Evolutionary conservation across 371 early-diverging fungal species (phyloP), one percentile per base, ranked within the genome.

Genomic region (Gilbertella persicaria): DNA sequence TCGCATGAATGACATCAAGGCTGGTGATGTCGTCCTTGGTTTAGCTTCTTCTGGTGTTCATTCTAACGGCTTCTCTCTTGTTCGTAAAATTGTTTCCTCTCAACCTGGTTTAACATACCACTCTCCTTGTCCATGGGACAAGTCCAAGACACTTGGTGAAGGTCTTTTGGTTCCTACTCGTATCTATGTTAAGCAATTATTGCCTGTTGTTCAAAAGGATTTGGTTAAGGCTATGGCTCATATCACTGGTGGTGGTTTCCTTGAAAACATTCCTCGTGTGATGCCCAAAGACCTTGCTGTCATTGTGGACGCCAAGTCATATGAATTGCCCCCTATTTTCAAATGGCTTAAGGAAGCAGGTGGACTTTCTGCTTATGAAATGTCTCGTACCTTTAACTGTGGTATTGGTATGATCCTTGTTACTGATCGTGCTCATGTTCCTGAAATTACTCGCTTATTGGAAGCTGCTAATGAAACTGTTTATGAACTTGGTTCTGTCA

Each of bases 371-470:
- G 79, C 85, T 45, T 83, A 71, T 51, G 98, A 98, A 71, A 86
- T 98, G 86, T 85, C 93, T 8, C 84, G 97, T 48, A 97, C 98
- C 0, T 98, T 98, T 80, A 98, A 98, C 84, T 97, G 97, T 72
- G 98, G 98, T 63, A 90, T 97, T 51, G 98, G 98, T 58, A 96
- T 98, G 97, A 89, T 96, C 25, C 66, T 97, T 4, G 85, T 97
- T 23, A 94, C 92, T n/a, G 81, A 82, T 39, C 50, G 66, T 26
- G 80, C 72, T 28, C 57, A 90, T 50, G 90, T 82, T 17, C 73
- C 62, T 19, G 76, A 82, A 24, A 87, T 94, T 29, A 78, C 77
- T 21, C 50, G 60, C 1, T 56, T 84, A 25, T 75, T 96, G 41
- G 60, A 76, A 43, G 79, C 78, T 10, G 72, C 69, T 21, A 85